These are phyloP conservation scores for Hypoxylon sp. DNA, from an alignment of 2,329 filamentous ascomycete genomes.

Conservation along the genomic window DNA sequence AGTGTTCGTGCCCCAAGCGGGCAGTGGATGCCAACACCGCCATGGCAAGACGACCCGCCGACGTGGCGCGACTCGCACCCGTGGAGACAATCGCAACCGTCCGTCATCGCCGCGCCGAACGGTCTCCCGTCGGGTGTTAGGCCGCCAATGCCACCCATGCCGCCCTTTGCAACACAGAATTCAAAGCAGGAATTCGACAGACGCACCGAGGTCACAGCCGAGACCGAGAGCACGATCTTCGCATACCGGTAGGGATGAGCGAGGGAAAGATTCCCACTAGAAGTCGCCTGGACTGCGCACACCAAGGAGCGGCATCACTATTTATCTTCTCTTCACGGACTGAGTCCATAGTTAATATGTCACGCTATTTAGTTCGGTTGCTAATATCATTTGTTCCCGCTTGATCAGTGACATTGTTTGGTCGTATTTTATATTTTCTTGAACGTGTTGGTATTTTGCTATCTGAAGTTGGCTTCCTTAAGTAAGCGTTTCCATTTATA, in stretches of 20 bases:
- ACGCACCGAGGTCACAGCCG: constrained; percentile 34
- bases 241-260: constrained; percentile 38
- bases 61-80: constrained; percentile 46
- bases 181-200: constrained; percentile 25
- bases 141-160: constrained; percentile 6
- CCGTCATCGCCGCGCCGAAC: constrained; percentile 25
- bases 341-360: constrained; percentile 33
- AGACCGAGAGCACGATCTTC: constrained; percentile 44
- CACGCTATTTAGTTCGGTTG: constrained; percentile 26
- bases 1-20: constrained; percentile 36
- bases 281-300: constrained; percentile 16
- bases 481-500: too few relatives aligned
- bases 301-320: constrained; percentile 13
- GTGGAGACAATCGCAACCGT: constrained; percentile 43
- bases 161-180: constrained; percentile 12
- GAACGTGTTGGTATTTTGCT: background rate
- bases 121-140: constrained; percentile 31
- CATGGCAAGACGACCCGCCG: constrained; percentile 46
- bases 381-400: constrained; percentile 31
- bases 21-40: constrained; percentile 46
- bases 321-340: constrained; percentile 36
- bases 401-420: background rate
- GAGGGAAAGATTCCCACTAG: background rate
- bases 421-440: background rate
- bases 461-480: too few relatives aligned